Base-by-base conservation (phyloP, 768 basidiomycete genomes). In the Phylloporus arenicola region DNA sequence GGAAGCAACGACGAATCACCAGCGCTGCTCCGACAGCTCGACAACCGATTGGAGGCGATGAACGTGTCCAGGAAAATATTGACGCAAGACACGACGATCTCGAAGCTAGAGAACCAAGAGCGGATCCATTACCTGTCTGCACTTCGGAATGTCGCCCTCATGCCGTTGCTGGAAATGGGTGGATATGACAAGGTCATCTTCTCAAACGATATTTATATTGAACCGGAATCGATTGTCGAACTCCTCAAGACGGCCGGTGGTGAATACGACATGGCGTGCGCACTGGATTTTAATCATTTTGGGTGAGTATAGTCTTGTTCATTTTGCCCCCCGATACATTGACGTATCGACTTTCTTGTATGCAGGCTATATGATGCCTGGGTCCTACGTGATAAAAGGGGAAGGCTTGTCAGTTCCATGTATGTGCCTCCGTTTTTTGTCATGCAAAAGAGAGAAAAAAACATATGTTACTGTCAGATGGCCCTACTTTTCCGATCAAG, bases 181-280 rank as follows among this genome's bases (percentile, higher is more conserved):
- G 68, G 69, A 1, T 71, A 68, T 37, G 70, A 72, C 53, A 62
- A 63, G 45, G 67, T 75, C 9, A 35, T 77, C 0, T 75, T 74
- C 59, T 67, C 70, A 0, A 76, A 76, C 50, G 75, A 76, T 56
- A 57, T 75, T 8, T 70, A 56, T 47, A 56, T 75, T 52, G 70
- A 71, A 29, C 71, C 72, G 6, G 71, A 75, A 53, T 62, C 64
- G 19, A 53, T 75, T 6, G 50, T 74, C 14, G 72, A 75, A 50
- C 63, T 76, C 22, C 51, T 75, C 20, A 52, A 68, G 29, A 74
- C 73, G 5, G 55, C 57, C 12, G 64, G 64, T 20, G 72, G 71
- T 12, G 64, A 69, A 19, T 74, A 70, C 45, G 75, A 76, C 51
- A 69, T 75, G 65, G 74, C 63, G 16, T 76, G 75, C 48, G 73